Percentiles rank a stretch among this genome's conserved stretches.
These are phyloP conservation scores for Pistacia atlantica DNA, from an alignment of 345 rosid genomes.

Conservation along the genomic window DNA sequence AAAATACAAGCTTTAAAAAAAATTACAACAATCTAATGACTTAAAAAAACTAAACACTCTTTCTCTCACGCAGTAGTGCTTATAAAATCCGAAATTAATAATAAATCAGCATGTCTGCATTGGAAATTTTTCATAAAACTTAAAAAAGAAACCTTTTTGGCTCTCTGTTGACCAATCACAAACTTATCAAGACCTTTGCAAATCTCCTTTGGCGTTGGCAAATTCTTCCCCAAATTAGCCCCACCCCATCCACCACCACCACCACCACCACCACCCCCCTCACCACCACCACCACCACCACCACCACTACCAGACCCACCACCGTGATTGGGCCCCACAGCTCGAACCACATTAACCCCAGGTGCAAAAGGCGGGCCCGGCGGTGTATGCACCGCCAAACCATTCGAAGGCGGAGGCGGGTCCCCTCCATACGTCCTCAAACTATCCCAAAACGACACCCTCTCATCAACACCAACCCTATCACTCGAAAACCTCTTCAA, in stretches of 20 bases:
- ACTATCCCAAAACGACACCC: constrained; percentile 76
- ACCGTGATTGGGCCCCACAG: constrained; percentile 33
- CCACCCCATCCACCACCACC: constrained; percentile 75
- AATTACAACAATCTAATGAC: not conserved
- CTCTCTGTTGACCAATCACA: constrained; percentile 80
- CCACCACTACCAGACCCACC: constrained; percentile 36
- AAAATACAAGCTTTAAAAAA: not conserved
- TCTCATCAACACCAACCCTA: constrained; percentile 21
- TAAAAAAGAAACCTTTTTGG: constrained; percentile 66
- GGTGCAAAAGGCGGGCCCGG: constrained; percentile 81
- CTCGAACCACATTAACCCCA: constrained; percentile 55
- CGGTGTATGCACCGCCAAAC: constrained; percentile 60
- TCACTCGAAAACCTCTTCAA: constrained; percentile 22
- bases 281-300: constrained; percentile 28
- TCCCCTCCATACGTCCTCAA: constrained; percentile 68
- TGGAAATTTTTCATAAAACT: not conserved
- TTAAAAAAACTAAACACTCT: not conserved
- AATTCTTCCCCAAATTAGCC: constrained; percentile 78
- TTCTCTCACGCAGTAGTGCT: too few species aligned
- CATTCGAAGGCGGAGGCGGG: constrained; percentile 67
- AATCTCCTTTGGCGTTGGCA: constrained; percentile 91
- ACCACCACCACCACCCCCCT: constrained; percentile 18
- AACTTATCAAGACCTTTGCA: constrained; percentile 86
- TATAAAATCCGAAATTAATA: too few species aligned
- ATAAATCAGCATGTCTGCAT: too few species aligned